Percentiles rank a stretch among this genome's conserved stretches.
These are phyloP conservation scores for Immersiporthe knoxdaviesiana DNA, from an alignment of 2,329 filamentous ascomycete species.

Conservation along the genomic window DNA sequence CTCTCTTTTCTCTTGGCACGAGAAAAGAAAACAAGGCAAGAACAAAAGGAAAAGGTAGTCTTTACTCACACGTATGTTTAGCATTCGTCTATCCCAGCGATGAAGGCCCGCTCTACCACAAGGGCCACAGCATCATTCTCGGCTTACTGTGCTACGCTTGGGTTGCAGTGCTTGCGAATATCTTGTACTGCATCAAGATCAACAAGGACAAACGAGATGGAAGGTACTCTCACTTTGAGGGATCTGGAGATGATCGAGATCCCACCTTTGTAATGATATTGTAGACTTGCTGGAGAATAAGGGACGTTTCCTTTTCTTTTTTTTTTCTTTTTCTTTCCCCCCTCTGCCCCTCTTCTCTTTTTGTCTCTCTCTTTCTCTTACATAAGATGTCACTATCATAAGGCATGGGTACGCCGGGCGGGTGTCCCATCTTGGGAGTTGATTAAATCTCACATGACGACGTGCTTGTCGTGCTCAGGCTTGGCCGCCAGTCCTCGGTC, in stretches of 20 bases:
- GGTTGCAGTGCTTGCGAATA: slow-evolving; percentile 63
- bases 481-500: background rate
- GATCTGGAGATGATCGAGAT: slow-evolving; percentile 65
- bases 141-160: slow-evolving; percentile 64
- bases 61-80: slow-evolving; percentile 26
- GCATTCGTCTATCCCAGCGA: slow-evolving; percentile 63
- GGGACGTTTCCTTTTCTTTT: background rate
- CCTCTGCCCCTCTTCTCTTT: background rate
- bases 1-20: no score
- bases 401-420: background rate
- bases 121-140: slow-evolving; percentile 64
- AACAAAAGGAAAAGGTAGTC: no score
- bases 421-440: background rate
- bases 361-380: background rate
- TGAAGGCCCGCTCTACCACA: slow-evolving; percentile 58
- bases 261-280: slow-evolving; percentile 64
- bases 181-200: slow-evolving; percentile 65
- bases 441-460: background rate
- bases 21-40: no score
- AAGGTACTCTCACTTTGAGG: slow-evolving; percentile 60
- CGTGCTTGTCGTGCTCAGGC: background rate
- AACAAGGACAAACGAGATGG: slow-evolving; percentile 65
- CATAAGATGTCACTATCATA: background rate
- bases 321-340: background rate
- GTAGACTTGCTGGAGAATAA: slow-evolving; percentile 38